Base-by-base conservation (phyloP, 306 rosid genomes). In the Cucurbita pepo region DNA sequence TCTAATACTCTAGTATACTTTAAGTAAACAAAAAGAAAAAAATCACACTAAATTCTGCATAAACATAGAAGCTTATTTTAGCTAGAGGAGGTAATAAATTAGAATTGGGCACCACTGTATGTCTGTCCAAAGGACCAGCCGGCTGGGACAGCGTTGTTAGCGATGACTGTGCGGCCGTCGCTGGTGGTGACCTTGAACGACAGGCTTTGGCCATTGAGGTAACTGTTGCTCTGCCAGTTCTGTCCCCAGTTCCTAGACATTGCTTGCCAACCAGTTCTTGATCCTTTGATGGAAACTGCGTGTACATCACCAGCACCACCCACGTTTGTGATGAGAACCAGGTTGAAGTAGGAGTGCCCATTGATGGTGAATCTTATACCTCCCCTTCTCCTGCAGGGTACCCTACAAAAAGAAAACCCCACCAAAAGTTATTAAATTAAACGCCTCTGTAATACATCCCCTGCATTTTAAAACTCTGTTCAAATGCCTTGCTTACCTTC, bases 171-270 rank as follows among this genome's bases (percentile, higher is more conserved):
- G 0, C 75, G 87, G 56, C 96, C 97, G 72, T 91, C 91, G 64
- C 99, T 94, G 5, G 99, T 84, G 30, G 91, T 88, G 74, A 94
- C 91, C 88, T 94, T 94, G 76, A 94, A 91, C 3, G 99, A 94
- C 34, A 94, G 84, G 84, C 86, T 69, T 63, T 94, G 99, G 16
- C 97, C 99, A 40, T 94, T 91, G 12, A 94, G 96, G 43, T 82
- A 74, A 66, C 82, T 81, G 95, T 94, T 94, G 92, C 92, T 91
- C 61, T 94, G 99, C 99, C 99, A 94, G 54, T 94, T 94, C 52
- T 94, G 99, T 8, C 99, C 99, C 99, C 99, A 94, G 83, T 94
- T 94, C 47, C 97, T 83, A 8, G 99, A 94, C 99, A 94, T 87
- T 12, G 88, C 71, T 77, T 83, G 88, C 99, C 99, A 94, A 0